Base-by-base conservation (phyloP, 345 rosid species). In the Gossypium stocksii region DNA sequence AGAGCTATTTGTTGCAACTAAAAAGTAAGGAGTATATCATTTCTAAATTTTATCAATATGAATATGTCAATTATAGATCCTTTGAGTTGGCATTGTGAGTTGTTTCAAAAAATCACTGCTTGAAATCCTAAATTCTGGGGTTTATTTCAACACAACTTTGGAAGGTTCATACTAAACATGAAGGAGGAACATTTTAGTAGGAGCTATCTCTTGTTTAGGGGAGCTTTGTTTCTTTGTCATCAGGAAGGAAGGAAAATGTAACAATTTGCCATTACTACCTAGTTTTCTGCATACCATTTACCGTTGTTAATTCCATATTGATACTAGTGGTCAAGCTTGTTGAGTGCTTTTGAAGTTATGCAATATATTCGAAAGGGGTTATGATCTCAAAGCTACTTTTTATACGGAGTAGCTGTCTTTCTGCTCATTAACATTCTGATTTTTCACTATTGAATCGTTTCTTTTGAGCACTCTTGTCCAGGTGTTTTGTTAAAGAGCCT, bases 211-310 rank as follows among this genome's bases (percentile, higher is more conserved):
- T 8, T 6, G 11, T 61, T 61, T 13, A 27, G 2, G 20, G 19
- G 66, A 34, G 19, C 66, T 63, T 62, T 41, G 20, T 64, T 64
- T 64, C 69, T 43, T 64, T 43, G 56, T 43, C 29, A 65, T n/a
- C 70, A 43, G 70, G 45, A n/a, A 43, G 49, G 70, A 43, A 43
- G 43, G 19, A 60, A 29, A 65, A 65, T 43, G 4, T 43, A 43
- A 11, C 52, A 19, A 19, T 65, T 65, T 65, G 16, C 27, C 43
- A 19, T 43, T 41, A n/a, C 9, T 29, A 19, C 27, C 51, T 65
- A 44, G 69, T 43, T 65, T 43, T 65, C 17, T 43, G 51, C 41
- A 14, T 27, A 29, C 44, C 66, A 61, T 29, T 8, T 15, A 61
- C 23, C 9, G 44, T 62, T 29, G 44, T 25, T 61, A 61, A 61